Base-by-base conservation (phyloP, 1,284 basidiomycete species). In the Peniophora sp. region DNA sequence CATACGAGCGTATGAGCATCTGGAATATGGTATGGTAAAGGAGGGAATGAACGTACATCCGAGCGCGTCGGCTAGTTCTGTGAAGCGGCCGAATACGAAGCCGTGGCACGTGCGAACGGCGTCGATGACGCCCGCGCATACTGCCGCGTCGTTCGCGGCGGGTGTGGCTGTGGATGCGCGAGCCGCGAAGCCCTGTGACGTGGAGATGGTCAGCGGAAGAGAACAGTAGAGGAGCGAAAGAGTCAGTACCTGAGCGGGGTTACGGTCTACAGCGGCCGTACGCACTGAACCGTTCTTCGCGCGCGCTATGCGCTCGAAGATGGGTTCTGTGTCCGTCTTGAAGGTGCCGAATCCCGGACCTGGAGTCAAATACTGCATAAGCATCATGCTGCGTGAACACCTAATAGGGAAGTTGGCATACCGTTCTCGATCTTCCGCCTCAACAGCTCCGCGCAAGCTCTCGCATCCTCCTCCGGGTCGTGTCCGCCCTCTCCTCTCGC, bases 381-480 rank as follows among this genome's bases (percentile, higher is more conserved):
- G 36, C 22, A 44, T 24, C 24, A 44, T 24, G 14, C 27, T 10
- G 3, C 6, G 14, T 24, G 18, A n/a, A 3, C n/a, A 22, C 32
- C 2, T 11, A 46, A 37, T 9, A 14, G 12, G 39, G 18, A 22
- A 37, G 23, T n/a, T 1, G 5, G 59, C 74, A 39, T 43, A 69
- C 87, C 91, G 55, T 85, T 74, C 43, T 80, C 75, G 17, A 96
- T 62, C 66, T 97, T 97, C 63, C 86, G 83, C 61, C 77, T 76
- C 18, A 97, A 64, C 20, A 97, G 70, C 52, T 95, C 92, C 14
- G 92, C 58, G 59, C 92, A 94, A 0, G 93, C 88, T 11, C 83
- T 73, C 0, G 94, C 93, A 58, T 97, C 94, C 64, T 97, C 93
- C 60, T 91, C 87, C 1, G 92, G 90, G 60, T 96, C 88, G 64